A percentile compares a stretch with the other conserved stretches of the same genome.
Conservation (phyloP, 495 filamentous ascomycete species). For the Tuber indicum region DNA sequence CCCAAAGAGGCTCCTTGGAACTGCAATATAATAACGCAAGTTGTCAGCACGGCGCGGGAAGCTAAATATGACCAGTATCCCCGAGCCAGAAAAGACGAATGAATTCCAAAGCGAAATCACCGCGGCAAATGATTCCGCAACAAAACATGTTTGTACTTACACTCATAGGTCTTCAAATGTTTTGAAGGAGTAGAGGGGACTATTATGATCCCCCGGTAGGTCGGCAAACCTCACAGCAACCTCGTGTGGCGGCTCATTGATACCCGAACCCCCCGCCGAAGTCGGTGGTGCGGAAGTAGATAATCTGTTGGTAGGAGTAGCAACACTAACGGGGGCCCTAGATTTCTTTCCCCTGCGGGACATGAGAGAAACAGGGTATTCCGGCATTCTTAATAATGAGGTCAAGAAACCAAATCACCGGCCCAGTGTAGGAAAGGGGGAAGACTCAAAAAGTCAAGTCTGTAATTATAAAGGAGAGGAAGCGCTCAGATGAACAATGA, state of each 20-base stretch:
- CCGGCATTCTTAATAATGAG: constrained; percentile 30
- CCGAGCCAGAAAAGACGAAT: background rate
- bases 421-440: background rate
- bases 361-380: constrained; percentile 26
- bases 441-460: background rate
- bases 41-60: background rate
- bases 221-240: constrained; percentile 88
- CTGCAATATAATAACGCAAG: constrained; percentile 30
- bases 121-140: background rate
- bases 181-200: constrained; percentile 78
- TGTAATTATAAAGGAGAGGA: background rate
- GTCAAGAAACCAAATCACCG: background rate
- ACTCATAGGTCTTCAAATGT: constrained; percentile 82
- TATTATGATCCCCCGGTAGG: constrained; percentile 77
- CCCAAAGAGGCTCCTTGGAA: constrained; percentile 48
- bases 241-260: constrained; percentile 37
- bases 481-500: background rate
- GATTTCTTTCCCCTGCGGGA: constrained; percentile 36
- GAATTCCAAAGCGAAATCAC: background rate
- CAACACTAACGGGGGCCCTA: constrained; percentile 1
- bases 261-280: constrained; percentile 17
- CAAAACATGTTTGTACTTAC: constrained; percentile 48
- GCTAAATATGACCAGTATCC: constrained; percentile 23
- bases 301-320: background rate
- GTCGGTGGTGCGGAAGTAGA: constrained; percentile 11